Evolutionary conservation across 1,139 yeast species (phyloP), one percentile per base, ranked within the genome.

Genomic region (Geotrichum klebahnii): DNA sequence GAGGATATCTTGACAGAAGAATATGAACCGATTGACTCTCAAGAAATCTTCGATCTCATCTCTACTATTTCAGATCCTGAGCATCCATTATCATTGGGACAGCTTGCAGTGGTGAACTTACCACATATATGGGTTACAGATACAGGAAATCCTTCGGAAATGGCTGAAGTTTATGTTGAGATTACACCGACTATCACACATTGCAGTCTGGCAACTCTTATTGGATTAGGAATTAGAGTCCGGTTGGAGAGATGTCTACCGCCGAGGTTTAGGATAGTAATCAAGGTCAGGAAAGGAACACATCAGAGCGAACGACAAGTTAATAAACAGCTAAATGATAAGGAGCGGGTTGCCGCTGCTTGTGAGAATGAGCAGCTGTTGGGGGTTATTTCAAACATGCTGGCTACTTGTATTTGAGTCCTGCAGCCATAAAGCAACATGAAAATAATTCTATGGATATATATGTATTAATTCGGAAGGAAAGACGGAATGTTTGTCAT

Each of bases 141-240:
- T 57, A 74, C 79, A 5, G 77, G 77, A 1, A 63, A 70, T 51
- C 71, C 73, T 29, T 62, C 68, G 12, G 79, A 79, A 39, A 78
- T 86, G 61, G 85, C 94, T 0, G 88, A 84, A 56, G 88, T 94
- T 0, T 65, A 80, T 22, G 88, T 94, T 34, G 81, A 79, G 60
- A 90, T 94, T 57, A 94, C 99, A 0, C 99, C 99, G 0, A 94
- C 99, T 0, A 92, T 94, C 59, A 92, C 98, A 0, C 99, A 94
- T 65, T 94, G 99, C 64, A 87, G 96, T 0, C 73, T 94, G 56
- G 98, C 98, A 1, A 94, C 98, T 0, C 78, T 94, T 51, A 92
- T 94, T 55, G 99, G 99, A 0, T 75, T 94, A 34, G 98, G 98
- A 0, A 87, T 94, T 50, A 74, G 97, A 48, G 98, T 94, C 1